phyloP scores from a whole-genome alignment of 371 early-diverging fungal genomes.

The Parasitella parasitica region DNA sequence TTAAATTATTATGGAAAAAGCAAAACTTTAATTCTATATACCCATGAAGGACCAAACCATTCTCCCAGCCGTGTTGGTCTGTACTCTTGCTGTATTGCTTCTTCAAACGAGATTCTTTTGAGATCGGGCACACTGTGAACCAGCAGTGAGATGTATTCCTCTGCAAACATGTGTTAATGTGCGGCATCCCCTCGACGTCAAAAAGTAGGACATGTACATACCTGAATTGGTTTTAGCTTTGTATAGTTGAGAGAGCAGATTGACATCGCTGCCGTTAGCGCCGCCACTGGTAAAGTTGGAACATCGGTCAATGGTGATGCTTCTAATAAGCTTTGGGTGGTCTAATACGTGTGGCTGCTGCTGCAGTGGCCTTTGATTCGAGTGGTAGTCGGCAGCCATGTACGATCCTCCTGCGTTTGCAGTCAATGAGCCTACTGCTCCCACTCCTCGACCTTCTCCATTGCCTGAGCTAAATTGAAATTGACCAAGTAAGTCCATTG shows the following conservation, averaged over 20 bases:
- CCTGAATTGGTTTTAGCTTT: conserved; percentile 48
- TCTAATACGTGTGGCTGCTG: conserved; percentile 26
- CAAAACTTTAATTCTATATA: conserved; percentile 19
- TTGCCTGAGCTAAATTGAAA: conserved; percentile 4
- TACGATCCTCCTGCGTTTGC: neutral
- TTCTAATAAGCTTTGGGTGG: conserved; percentile 43
- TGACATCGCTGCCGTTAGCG: conserved; percentile 51
- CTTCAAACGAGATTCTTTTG: conserved; percentile 79
- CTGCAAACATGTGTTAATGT: conserved; percentile 7
- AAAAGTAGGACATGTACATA: neutral
- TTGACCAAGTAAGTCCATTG: conserved; percentile 11
- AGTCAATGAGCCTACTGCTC: neutral
- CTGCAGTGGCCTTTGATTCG: neutral
- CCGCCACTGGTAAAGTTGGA: conserved; percentile 48
- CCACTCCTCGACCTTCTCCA: neutral
- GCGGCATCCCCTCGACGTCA: conserved; percentile 8
- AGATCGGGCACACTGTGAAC: conserved; percentile 82
- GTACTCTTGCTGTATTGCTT: conserved; percentile 77
- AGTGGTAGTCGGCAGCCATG: neutral
- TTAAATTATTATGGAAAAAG: neutral
- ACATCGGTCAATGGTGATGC: conserved; percentile 48
- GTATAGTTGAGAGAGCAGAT: conserved; percentile 48
- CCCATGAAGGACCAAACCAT: conserved; percentile 87
- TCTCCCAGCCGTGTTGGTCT: conserved; percentile 68
- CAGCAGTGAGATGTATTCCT: conserved; percentile 44